Base-by-base conservation (phyloP, 2,329 filamentous ascomycete species). In the Fusarium albidum region DNA sequence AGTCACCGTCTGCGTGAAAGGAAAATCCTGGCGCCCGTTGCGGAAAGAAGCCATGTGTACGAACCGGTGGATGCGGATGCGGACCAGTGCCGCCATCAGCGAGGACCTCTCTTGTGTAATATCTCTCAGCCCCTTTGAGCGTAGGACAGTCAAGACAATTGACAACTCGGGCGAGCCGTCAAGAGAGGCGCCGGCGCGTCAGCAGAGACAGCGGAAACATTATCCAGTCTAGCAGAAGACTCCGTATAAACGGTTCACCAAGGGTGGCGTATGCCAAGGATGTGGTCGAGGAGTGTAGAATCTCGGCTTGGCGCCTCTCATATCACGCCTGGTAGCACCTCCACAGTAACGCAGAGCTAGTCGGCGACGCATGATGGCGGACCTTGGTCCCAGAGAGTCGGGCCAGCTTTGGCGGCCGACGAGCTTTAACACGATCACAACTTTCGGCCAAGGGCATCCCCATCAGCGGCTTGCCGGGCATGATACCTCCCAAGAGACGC, bases 311-410 rank as follows among this genome's bases (percentile, higher is more conserved):
- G 18, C 12, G 29, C 32, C 7, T 14, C 21, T 13, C n/a, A 12
- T n/a, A 21, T n/a, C n/a, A 15, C 9, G 28, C 13, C 33, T 37
- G 26, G n/a, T 9, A 26, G 8, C 13, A 5, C 4, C 3, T 32
- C 7, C 4, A 18, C 21, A n/a, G 38, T 55, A 42, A 48, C 57
- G 28, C 21, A 32, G 41, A 35, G 17, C 29, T 13, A 45, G 18
- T n/a, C 31, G 38, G 18, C 13, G 40, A 17, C 15, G 8, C 31
- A 37, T 32, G 49, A 9, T 17, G 14, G 15, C 15, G 12, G 40
- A 49, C 33, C 47, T 52, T 60, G 57, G 56, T 60, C 40, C 59
- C 59, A 49, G 29, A 15, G 17, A n/a, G 38, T 33, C 39, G 59
- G 59, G 31, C 34, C 49, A 26, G 21, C 31, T 21, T 21, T 21